Conservation (phyloP, 805 yeast species). For the Wickerhamiella dianesei region DNA sequence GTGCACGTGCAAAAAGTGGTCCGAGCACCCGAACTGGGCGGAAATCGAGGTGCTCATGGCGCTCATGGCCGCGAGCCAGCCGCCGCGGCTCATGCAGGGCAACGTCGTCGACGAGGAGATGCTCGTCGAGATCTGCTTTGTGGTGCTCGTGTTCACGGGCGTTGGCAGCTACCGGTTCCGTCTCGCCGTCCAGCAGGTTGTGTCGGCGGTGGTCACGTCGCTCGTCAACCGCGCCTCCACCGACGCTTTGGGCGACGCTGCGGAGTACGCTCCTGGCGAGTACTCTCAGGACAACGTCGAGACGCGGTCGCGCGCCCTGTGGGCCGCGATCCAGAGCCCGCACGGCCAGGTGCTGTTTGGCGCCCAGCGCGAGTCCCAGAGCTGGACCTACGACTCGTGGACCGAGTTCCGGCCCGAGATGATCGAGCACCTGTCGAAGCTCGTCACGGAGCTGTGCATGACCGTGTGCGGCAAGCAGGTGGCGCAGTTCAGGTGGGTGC, state of each 20-base stretch:
- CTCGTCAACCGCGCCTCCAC: background rate
- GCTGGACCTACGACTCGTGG: background rate
- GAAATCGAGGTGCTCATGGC: slow-evolving; percentile 4
- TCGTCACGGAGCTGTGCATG: slow-evolving; percentile 4
- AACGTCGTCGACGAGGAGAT: background rate
- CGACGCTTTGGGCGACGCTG: background rate
- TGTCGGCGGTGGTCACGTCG: slow-evolving; percentile 1
- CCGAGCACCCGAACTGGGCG: slow-evolving; percentile 6
- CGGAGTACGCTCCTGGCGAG: background rate
- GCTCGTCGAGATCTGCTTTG: background rate
- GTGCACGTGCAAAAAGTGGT: slow-evolving; percentile 1
- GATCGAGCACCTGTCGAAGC: slow-evolving; percentile 3
- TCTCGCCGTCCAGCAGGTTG: slow-evolving; percentile 1
- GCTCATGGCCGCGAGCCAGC: background rate
- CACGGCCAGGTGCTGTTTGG: slow-evolving; percentile 1
- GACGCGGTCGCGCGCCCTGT: slow-evolving; percentile 2
- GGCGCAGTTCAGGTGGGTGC: background rate
- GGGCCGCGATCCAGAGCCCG: slow-evolving; percentile 3
- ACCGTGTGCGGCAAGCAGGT: slow-evolving; percentile 1
- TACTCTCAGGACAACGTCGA: background rate
- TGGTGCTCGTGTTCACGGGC: slow-evolving; percentile 3
- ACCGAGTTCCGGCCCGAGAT: slow-evolving; percentile 2
- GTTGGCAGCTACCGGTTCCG: slow-evolving; percentile 3
- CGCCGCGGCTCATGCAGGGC: background rate
- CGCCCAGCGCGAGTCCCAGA: slow-evolving; percentile 3